Evolutionary conservation across 2,329 filamentous ascomycete genomes (phyloP).

Genomic region (Penicillium sp.): DNA sequence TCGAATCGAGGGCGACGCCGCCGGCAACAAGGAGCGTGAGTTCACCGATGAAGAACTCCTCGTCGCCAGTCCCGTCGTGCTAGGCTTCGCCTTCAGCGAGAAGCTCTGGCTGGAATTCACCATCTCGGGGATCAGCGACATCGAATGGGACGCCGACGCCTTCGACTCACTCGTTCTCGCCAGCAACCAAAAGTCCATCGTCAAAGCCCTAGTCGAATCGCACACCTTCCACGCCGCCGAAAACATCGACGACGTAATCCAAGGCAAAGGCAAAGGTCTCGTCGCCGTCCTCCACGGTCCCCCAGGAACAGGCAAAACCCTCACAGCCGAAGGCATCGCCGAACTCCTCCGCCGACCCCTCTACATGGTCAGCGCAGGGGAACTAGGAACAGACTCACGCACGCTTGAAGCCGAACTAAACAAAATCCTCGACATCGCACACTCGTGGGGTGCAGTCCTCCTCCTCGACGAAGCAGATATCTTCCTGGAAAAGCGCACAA

Average conservation of each 20-base stretch:
- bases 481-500: conserved; percentile 81
- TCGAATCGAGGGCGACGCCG: conserved; percentile 51
- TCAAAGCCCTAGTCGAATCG: conserved; percentile 81
- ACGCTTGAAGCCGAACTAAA: conserved; percentile 78
- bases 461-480: conserved; percentile 86
- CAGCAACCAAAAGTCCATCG: conserved; percentile 67
- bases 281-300: conserved; percentile 83
- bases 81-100: conserved; percentile 86
- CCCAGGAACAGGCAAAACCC: conserved; percentile 85
- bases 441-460: conserved; percentile 83
- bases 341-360: conserved; percentile 81
- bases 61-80: conserved; percentile 80
- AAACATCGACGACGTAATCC: conserved; percentile 81
- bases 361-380: conserved; percentile 82
- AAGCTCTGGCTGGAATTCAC: conserved; percentile 91
- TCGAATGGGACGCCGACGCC: conserved; percentile 82
- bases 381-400: conserved; percentile 78
- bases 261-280: conserved; percentile 85
- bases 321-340: conserved; percentile 85
- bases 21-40: conserved; percentile 51
- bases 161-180: conserved; percentile 81
- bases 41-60: conserved; percentile 85
- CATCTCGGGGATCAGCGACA: conserved; percentile 78
- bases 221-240: conserved; percentile 82
- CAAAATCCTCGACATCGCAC: conserved; percentile 83